These are phyloP conservation scores for Breynia disticha DNA, from an alignment of 441 rosid genomes.

Conservation along the genomic window DNA sequence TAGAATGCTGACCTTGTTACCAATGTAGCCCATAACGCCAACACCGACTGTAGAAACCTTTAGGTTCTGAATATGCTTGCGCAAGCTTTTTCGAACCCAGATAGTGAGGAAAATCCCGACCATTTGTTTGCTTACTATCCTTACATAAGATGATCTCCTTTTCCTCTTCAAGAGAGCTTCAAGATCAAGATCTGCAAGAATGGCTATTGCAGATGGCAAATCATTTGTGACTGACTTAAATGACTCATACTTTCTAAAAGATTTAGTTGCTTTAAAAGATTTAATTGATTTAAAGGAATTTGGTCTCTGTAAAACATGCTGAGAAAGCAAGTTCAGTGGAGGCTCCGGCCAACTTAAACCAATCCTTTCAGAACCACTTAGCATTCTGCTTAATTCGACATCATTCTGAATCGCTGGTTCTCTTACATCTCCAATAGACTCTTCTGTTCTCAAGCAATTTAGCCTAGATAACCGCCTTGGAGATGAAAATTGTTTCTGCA, in stretches of 20 bases:
- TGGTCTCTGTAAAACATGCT: conserved; percentile 50
- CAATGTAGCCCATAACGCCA: conserved; percentile 94
- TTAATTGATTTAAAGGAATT: conserved; percentile 44
- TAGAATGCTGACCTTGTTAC: conserved; percentile 68
- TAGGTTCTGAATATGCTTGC: conserved; percentile 71
- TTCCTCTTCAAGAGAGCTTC: conserved; percentile 58
- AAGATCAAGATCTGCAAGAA: conserved; percentile 56
- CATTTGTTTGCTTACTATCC: conserved; percentile 94
- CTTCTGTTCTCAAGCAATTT: conserved; percentile 42
- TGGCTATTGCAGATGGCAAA: conserved; percentile 31
- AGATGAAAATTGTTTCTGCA: conserved; percentile 48
- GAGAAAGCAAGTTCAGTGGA: conserved; percentile 53
- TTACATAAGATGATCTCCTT: conserved; percentile 59
- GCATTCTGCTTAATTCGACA: conserved; percentile 39
- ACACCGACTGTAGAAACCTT: conserved; percentile 93
- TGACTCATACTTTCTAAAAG: conserved; percentile 50
- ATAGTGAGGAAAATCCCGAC: conserved; percentile 80
- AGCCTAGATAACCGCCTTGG: conserved; percentile 53
- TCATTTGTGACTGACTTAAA: conserved; percentile 43
- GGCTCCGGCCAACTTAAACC: conserved; percentile 94
- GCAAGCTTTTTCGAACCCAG: conserved; percentile 84
- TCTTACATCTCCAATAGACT: conserved; percentile 19
- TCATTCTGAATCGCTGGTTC: conserved; percentile 17
- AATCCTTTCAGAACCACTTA: conserved; percentile 68
- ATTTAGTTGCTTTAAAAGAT: conserved; percentile 44